Conservation (phyloP, 164 flowering plant species). For the Dillenia suffruticosa region DNA sequence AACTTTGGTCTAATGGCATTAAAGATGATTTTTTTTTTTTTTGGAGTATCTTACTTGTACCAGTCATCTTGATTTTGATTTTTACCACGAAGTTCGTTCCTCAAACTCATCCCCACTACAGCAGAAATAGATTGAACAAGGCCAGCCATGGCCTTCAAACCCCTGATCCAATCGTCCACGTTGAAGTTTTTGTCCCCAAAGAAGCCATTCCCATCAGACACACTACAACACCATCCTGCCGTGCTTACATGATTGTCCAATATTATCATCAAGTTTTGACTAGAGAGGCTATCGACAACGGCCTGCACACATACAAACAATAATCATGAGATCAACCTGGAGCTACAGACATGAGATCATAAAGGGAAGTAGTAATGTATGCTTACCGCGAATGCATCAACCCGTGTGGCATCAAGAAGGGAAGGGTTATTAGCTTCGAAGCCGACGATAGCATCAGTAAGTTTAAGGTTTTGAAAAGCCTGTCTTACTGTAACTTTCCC, state of each 20-base stretch:
- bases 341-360: too few relatives aligned
- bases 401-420: conserved; percentile 1
- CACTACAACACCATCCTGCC: conserved; percentile 22
- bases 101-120: conserved; percentile 24
- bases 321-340: too few relatives aligned
- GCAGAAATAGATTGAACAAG: not conserved
- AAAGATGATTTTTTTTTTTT: too few relatives aligned
- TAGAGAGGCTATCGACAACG: not conserved
- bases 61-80: conserved; percentile 13
- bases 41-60: conserved; percentile 1
- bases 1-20: not conserved
- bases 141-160: conserved; percentile 9
- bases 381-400: too few relatives aligned
- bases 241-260: conserved; percentile 24
- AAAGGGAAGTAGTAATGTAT: too few relatives aligned
- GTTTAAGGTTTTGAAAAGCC: conserved; percentile 5
- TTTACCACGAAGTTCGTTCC: conserved; percentile 26
- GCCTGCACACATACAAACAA: not conserved
- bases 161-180: conserved; percentile 15
- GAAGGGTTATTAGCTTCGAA: conserved; percentile 9
- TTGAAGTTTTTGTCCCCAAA: conserved; percentile 19
- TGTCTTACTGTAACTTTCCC: conserved; percentile 9
- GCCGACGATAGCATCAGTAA: conserved; percentile 2
- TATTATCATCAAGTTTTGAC: conserved; percentile 19
- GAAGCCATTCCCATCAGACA: conserved; percentile 22